Evolutionary conservation across 1,139 yeast species (phyloP), one percentile per base, ranked within the genome.

Genomic region (Yamadazyma taylorii): DNA sequence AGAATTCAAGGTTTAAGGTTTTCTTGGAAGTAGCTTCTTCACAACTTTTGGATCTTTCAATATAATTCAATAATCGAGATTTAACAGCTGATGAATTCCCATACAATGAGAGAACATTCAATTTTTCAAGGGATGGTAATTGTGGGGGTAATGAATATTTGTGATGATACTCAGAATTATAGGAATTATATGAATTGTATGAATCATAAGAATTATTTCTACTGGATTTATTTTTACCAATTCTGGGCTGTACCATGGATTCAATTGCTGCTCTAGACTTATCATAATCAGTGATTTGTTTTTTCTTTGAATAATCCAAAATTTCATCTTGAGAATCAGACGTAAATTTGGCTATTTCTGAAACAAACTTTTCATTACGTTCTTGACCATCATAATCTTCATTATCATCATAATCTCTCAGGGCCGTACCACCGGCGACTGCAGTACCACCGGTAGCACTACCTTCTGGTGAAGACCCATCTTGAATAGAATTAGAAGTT

Each of bases 1-100:
- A 58, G 17, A 61, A 69, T 48, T 74, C 79, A 7, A 81, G 52
- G 43, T 79, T 75, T 7, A 66, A 72, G 19, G 68, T 63, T 35
- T 63, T 56, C 38, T 63, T 55, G 5, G 61, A 51, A 3, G 73
- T 68, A 29, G 80, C 69, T 41, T 76, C 79, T 21, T 73, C 67
- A 47, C 89, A 83, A n/a, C 85, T 73, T 45, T 75, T 78, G 6
- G 89, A 82, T 37, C 78, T 68, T 49, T 81, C 85, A 37, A 85
- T 73, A 37, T 67, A 71, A 43, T 66, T 63, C 6, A 70, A 47
- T 3, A 69, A 46, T 6, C 55, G 47, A 1, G 51, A 41, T 29
- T 56, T 58, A 14, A 64, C 61, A 2, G 58, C 33, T 1, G 41
- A 17, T 4, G 38, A 17, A 21, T 38, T 33, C 2, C 36, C 31